Conservation (phyloP, 306 rosid species). For the Erythrophleum fordii region DNA sequence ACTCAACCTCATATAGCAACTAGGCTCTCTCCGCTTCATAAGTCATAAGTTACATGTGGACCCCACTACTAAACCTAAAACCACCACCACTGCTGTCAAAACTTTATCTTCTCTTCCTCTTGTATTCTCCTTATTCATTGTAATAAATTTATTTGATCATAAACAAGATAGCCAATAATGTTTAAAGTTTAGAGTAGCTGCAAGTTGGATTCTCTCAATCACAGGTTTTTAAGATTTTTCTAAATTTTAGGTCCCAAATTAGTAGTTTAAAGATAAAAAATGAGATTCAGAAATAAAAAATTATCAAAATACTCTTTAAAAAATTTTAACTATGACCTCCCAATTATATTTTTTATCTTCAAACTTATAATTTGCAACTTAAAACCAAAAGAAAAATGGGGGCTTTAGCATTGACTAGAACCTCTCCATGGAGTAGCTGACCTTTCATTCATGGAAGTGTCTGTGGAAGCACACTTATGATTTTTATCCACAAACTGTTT, state of each 20-base stretch:
- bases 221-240: too few species aligned
- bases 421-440: constrained; percentile 3
- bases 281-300: too few species aligned
- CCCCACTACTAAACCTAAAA: not conserved
- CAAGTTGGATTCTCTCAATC: too few species aligned
- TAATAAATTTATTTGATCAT: not conserved
- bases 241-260: too few species aligned
- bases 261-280: too few species aligned
- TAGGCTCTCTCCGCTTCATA: not conserved
- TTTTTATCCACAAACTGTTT: not conserved
- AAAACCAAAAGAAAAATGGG: too few species aligned
- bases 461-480: not conserved
- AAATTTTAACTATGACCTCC: too few species aligned
- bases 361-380: too few species aligned
- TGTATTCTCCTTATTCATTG: not conserved
- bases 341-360: too few species aligned
- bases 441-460: not conserved
- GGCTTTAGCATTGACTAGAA: too few species aligned
- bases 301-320: too few species aligned
- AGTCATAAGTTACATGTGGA: not conserved
- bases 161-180: not conserved
- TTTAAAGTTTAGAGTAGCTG: not conserved
- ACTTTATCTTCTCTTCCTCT: not conserved
- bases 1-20: not conserved
- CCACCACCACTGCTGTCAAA: not conserved